Evolutionary conservation across 2,329 filamentous ascomycete species (phyloP).

Genomic region (Elsinoe perseae): DNA sequence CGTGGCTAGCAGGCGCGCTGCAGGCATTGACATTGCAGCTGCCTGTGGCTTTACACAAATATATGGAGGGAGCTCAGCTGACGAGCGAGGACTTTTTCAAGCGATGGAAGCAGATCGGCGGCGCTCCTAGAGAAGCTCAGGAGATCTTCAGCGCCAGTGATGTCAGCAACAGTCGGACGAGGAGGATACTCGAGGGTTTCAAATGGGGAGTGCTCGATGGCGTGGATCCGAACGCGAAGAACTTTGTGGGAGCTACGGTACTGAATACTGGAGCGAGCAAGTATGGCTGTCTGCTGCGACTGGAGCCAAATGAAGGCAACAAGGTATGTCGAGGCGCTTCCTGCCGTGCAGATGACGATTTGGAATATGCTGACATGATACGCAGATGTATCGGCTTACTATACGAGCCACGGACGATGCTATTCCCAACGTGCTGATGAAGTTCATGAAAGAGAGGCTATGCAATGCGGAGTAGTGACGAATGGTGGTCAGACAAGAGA

Average conservation of each 20-base stretch:
- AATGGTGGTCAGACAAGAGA: neutral
- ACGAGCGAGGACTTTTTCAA: constrained; percentile 95
- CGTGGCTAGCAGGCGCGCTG: constrained; percentile 85
- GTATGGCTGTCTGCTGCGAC: constrained; percentile 82
- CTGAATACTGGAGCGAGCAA: constrained; percentile 74
- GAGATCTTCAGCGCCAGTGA: constrained; percentile 66
- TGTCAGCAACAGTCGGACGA: constrained; percentile 63
- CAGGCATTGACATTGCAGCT: constrained; percentile 89
- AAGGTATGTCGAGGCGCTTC: constrained; percentile 56
- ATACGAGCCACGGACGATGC: constrained; percentile 88
- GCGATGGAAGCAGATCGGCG: constrained; percentile 97
- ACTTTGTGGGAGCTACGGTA: constrained; percentile 86
- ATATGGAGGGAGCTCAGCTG: constrained; percentile 87
- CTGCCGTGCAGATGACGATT: neutral
- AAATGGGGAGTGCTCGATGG: constrained; percentile 77
- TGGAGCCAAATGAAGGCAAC: constrained; percentile 89
- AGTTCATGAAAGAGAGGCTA: constrained; percentile 79
- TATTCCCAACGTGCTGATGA: constrained; percentile 71
- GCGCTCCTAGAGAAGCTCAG: constrained; percentile 77
- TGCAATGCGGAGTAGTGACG: constrained; percentile 36
- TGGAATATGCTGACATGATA: constrained; percentile 19
- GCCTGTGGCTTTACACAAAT: constrained; percentile 84
- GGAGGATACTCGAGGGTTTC: constrained; percentile 71
- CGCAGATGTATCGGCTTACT: constrained; percentile 88
- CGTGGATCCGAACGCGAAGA: constrained; percentile 88